A percentile compares a stretch with the other conserved stretches of the same genome.
Evolutionary conservation across 2,329 filamentous ascomycete genomes (phyloP).

Genomic region (Hypoxylon sp.): DNA sequence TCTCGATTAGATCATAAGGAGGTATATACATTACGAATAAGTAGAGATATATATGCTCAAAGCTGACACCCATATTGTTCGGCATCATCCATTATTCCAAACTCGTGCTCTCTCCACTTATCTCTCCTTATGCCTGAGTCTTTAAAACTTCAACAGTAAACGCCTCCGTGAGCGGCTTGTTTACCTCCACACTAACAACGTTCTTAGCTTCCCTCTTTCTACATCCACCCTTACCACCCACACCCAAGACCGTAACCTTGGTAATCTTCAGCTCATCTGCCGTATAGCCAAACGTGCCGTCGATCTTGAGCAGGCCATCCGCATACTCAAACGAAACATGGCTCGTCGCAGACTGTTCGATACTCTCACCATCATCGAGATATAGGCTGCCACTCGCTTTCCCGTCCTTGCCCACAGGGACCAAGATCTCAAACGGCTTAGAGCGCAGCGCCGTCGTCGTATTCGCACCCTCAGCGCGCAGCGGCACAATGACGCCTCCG

Average conservation of each 20-base stretch:
- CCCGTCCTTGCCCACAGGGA: slow-evolving; percentile 75
- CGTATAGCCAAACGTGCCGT: slow-evolving; percentile 69
- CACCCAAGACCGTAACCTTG: slow-evolving; percentile 67
- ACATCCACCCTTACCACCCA: slow-evolving; percentile 15
- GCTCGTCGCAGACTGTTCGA: slow-evolving; percentile 71
- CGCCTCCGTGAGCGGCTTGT: slow-evolving; percentile 46
- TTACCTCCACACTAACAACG: slow-evolving; percentile 43
- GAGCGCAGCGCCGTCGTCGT: slow-evolving; percentile 75
- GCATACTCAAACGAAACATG: slow-evolving; percentile 73
- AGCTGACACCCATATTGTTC: slow-evolving; percentile 4
- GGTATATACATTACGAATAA: slow-evolving; percentile 29
- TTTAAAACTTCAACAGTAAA: slow-evolving; percentile 49
- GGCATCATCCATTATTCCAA: slow-evolving; percentile 9
- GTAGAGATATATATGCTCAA: background rate
- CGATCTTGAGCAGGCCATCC: slow-evolving; percentile 64
- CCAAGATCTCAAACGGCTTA: slow-evolving; percentile 78
- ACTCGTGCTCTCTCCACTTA: slow-evolving; percentile 1
- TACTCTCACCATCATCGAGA: slow-evolving; percentile 81
- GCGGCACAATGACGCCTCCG: slow-evolving; percentile 75
- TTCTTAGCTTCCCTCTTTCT: slow-evolving; percentile 28
- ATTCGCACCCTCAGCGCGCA: slow-evolving; percentile 69
- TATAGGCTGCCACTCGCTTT: slow-evolving; percentile 78
- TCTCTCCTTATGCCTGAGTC: slow-evolving; percentile 1
- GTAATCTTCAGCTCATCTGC: slow-evolving; percentile 58
- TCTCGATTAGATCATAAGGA: slow-evolving; percentile 9